Conservation (phyloP, 768 basidiomycete species). For the Clitopilus passeckerianus region DNA sequence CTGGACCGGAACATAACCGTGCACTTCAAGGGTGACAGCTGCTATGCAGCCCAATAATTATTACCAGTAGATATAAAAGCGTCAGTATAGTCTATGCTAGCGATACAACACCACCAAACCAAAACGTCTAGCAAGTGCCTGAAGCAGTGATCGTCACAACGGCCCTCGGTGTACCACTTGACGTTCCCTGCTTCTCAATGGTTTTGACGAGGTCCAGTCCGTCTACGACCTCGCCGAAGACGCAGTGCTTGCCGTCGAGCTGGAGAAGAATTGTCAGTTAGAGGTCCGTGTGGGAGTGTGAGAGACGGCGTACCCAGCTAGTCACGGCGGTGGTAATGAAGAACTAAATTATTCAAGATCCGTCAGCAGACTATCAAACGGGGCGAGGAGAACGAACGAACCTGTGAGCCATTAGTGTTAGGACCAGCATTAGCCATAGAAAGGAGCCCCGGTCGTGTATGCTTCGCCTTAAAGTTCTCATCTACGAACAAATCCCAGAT, state of each 20-base stretch:
- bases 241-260: conserved; percentile 65
- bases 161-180: conserved; percentile 30
- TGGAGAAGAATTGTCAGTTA: conserved; percentile 7
- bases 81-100: too few species aligned
- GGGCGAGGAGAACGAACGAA: conserved; percentile 14
- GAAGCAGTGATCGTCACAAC: conserved; percentile 57
- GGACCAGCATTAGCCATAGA: conserved; percentile 88
- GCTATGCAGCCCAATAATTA: background rate
- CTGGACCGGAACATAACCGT: too few species aligned
- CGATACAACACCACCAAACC: background rate
- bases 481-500: conserved; percentile 30
- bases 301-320: conserved; percentile 42
- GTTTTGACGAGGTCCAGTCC: conserved; percentile 62
- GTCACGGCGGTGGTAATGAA: conserved; percentile 73
- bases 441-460: conserved; percentile 60
- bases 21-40: too few species aligned
- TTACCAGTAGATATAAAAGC: background rate
- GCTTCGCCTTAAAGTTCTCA: conserved; percentile 66
- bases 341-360: conserved; percentile 36
- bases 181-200: conserved; percentile 44
- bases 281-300: background rate
- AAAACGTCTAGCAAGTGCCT: conserved; percentile 29
- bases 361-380: background rate
- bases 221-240: conserved; percentile 66
- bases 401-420: conserved; percentile 79